Evolutionary conservation across 768 basidiomycete species (phyloP), one percentile per base, ranked within the genome.

Genomic region (Thelephora aurantiotincta): DNA sequence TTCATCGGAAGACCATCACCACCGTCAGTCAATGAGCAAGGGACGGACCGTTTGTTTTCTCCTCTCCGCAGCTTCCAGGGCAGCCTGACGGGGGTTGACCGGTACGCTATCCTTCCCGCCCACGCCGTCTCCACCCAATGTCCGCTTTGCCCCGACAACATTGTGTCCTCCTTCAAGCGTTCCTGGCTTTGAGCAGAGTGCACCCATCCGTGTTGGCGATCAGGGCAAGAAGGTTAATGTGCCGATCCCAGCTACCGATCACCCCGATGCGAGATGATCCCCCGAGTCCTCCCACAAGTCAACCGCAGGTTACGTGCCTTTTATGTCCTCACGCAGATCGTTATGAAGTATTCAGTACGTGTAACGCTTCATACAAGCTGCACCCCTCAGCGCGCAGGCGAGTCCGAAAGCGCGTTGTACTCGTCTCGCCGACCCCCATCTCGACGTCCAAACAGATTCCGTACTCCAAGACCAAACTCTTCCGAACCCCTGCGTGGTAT

Each of bases 401-500:
- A 54, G 53, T 56, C 63, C 33, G 63, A 58, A 19, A 77, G 65
- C 35, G 67, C 64, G 26, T 64, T 59, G 58, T 80, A 81, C 44
- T 68, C 70, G 44, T 63, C 68, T 54, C 66, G 61, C 56, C 65
- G 62, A 5, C 61, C 63, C 48, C 58, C 57, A 35, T 62, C 56
- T 52, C 65, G 49, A 33, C 50, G 48, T 4, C 52, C 44, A 50
- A 43, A 48, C 35, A 48, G 49, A 52, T 43, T 51, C 49, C 57
- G 57, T 48, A 62, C 67, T 52, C 66, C 69, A 53, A 71, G 67
- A 52, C 68, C 65, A 52, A 78, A 71, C 49, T 75, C 72, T 52
- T 79, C 75, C 34, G 65, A 56, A 52, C 71, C 71, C 57, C 74
- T 67, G 53, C 69, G 71, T 49, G 78, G 75, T 47, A 69, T 60